phyloP scores from a whole-genome alignment of 2,329 filamentous ascomycete genomes.

The Lecanosticta acicola region DNA sequence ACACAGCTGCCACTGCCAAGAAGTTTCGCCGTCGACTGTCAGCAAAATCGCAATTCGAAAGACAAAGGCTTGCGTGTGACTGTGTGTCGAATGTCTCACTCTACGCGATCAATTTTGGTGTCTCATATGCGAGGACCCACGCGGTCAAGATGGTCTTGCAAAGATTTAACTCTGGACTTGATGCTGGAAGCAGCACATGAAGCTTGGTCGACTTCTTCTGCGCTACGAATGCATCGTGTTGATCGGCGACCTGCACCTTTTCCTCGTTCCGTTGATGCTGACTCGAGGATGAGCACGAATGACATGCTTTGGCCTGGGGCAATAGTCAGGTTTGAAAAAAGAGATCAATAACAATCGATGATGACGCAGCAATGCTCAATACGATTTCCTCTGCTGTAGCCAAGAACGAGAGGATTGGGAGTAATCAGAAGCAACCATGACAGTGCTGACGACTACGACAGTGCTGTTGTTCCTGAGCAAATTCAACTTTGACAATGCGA shows the following conservation, averaged over 20 bases:
- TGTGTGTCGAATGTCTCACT: slow-evolving; percentile 11
- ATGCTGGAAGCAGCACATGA: slow-evolving; percentile 18
- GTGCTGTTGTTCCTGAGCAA: background rate
- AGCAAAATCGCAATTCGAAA: background rate
- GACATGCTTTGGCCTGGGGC: too few species aligned
- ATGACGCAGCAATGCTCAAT: too few species aligned
- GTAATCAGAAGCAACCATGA: background rate
- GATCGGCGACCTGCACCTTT: background rate
- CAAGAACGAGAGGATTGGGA: background rate
- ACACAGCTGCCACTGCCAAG: slow-evolving; percentile 22
- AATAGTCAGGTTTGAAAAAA: too few species aligned
- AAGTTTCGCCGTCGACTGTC: slow-evolving; percentile 1
- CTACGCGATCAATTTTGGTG: slow-evolving; percentile 21
- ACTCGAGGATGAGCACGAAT: background rate
- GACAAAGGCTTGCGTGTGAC: background rate
- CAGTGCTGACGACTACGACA: background rate
- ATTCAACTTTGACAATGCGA: too few species aligned
- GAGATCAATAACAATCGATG: too few species aligned
- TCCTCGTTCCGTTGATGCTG: background rate
- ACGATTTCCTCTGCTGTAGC: background rate
- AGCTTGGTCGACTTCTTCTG: slow-evolving; percentile 9
- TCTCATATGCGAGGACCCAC: slow-evolving; percentile 15
- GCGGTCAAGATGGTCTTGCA: slow-evolving; percentile 21
- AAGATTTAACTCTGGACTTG: slow-evolving; percentile 13
- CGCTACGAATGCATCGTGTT: background rate